phyloP scores from a whole-genome alignment of 1,139 yeast species.

The Casaregolazyma lundiana region DNA sequence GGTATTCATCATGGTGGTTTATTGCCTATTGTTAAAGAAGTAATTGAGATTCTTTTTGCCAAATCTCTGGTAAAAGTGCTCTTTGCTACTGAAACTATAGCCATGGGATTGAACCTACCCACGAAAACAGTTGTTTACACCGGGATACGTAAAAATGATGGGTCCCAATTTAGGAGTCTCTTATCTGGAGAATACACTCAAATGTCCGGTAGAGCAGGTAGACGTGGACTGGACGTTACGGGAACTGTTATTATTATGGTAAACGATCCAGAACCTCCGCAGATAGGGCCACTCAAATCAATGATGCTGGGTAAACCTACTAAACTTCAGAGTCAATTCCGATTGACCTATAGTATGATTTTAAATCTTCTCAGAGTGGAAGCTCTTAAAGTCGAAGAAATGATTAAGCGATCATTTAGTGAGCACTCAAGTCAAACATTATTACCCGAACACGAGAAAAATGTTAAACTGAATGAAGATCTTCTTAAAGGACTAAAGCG shows the following conservation, averaged over 20 bases:
- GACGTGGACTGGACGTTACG: constrained; percentile 89
- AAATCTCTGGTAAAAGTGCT: constrained; percentile 80
- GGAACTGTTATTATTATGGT: constrained; percentile 97
- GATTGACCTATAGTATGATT: constrained; percentile 94
- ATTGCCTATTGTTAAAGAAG: constrained; percentile 90
- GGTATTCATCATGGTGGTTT: constrained; percentile 98
- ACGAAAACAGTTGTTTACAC: constrained; percentile 94
- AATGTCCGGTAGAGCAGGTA: constrained; percentile 98
- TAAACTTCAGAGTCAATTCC: constrained; percentile 81
- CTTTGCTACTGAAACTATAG: constrained; percentile 97
- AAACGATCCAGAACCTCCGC: constrained; percentile 58
- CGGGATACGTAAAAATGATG: constrained; percentile 84
- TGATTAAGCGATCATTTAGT: constrained; percentile 93
- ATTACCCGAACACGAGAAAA: constrained; percentile 78
- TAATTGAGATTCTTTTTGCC: constrained; percentile 87
- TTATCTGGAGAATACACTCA: constrained; percentile 97
- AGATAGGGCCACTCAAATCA: constrained; percentile 55
- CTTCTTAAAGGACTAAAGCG: constrained; percentile 43
- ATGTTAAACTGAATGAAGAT: constrained; percentile 50
- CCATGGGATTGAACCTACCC: constrained; percentile 96
- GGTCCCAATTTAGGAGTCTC: constrained; percentile 70
- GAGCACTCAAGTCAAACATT: constrained; percentile 85
- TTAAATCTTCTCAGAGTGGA: constrained; percentile 85
- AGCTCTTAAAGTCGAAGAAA: constrained; percentile 91
- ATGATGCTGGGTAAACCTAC: constrained; percentile 87